Conservation (phyloP, 345 rosid species). For the Raphanus raphanistrum region DNA sequence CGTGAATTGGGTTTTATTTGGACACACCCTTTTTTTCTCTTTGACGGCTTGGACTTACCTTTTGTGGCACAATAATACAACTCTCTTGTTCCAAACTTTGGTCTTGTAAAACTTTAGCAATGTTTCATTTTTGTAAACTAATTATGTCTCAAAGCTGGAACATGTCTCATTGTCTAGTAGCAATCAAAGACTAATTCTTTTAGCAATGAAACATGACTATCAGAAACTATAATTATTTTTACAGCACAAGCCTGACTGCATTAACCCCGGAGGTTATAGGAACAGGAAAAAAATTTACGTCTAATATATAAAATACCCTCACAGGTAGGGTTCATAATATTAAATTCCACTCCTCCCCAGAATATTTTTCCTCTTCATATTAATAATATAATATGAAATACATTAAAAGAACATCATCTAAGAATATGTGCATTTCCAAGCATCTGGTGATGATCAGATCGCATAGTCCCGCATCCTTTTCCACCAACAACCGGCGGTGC, state of each 20-base stretch:
- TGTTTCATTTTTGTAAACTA: neutral
- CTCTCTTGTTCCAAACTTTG: neutral
- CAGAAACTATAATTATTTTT: neutral
- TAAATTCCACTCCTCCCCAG: conserved; percentile 6
- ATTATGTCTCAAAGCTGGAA: neutral
- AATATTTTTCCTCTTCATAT: conserved; percentile 9
- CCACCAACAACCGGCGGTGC: conserved; percentile 37
- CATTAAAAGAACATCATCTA: conserved; percentile 36
- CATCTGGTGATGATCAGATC: conserved; percentile 41
- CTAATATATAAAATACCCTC: neutral
- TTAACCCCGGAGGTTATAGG: conserved; percentile 5
- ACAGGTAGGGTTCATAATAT: conserved; percentile 13
- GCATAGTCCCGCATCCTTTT: conserved; percentile 50
- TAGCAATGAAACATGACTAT: conserved; percentile 43
- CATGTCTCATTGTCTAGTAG: neutral
- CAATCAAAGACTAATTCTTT: conserved; percentile 53
- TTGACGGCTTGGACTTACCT: neutral
- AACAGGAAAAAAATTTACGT: neutral
- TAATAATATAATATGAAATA: neutral
- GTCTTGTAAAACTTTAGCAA: neutral
- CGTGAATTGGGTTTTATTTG: neutral
- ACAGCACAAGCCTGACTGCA: neutral
- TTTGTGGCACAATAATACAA: neutral
- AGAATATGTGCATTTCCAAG: conserved; percentile 59
- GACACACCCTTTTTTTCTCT: neutral